Evolutionary conservation across 1,139 yeast genomes (phyloP).

Genomic region (Yamadazyma dendronema): DNA sequence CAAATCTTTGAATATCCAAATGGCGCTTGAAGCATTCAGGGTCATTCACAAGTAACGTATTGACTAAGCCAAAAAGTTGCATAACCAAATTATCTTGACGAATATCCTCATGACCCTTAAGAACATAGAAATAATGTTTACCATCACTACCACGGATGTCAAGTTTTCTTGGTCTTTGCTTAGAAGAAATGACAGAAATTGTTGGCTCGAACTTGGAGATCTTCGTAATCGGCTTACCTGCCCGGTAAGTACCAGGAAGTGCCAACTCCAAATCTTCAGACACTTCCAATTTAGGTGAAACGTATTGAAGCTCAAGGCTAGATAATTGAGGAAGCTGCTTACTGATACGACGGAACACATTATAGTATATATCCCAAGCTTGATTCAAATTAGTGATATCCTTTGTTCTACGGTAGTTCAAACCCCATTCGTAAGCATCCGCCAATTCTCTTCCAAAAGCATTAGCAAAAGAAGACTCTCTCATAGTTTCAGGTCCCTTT

Average conservation of each 20-base stretch:
- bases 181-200: conserved; percentile 86
- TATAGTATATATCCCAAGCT: conserved; percentile 97
- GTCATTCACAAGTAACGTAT: conserved; percentile 83
- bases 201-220: conserved; percentile 79
- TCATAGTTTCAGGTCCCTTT: conserved; percentile 86
- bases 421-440: conserved; percentile 93
- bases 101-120: conserved; percentile 97
- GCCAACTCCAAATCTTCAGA: conserved; percentile 84
- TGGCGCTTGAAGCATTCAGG: conserved; percentile 97
- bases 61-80: conserved; percentile 96
- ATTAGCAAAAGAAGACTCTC: conserved; percentile 91
- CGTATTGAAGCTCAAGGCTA: conserved; percentile 85
- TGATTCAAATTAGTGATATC: conserved; percentile 89
- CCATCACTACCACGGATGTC: conserved; percentile 88
- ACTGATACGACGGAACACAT: conserved; percentile 87
- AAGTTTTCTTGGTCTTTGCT: conserved; percentile 90
- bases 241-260: conserved; percentile 88
- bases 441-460: conserved; percentile 91
- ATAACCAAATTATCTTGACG: conserved; percentile 96
- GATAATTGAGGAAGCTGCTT: conserved; percentile 87
- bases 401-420: conserved; percentile 77
- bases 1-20: conserved; percentile 84
- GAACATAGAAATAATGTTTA: conserved; percentile 71
- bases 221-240: conserved; percentile 76
- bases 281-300: conserved; percentile 82